Base-by-base conservation (phyloP, 164 flowering plant genomes). In the Piper longum region DNA sequence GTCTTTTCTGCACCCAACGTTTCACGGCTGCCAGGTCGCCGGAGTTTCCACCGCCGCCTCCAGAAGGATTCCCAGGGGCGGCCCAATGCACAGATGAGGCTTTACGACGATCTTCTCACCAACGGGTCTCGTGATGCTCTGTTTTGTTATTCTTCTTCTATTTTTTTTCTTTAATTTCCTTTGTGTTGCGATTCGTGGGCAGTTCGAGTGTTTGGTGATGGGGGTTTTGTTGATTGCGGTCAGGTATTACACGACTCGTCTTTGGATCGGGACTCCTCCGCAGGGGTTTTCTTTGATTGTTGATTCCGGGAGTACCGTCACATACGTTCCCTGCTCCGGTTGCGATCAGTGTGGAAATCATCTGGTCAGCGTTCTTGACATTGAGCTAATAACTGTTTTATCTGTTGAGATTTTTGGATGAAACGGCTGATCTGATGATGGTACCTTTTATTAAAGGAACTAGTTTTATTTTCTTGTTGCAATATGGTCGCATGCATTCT, bases 251-350 rank as follows among this genome's bases (percentile, higher is more conserved):
- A 89, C 98, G 5, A 87, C 98, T 59, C 72, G 89, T 78, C 74
- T 95, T 41, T 83, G 72, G 80, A 95, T 95, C 74, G 99, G 99
- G 56, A 91, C 96, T 4, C 99, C 99, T n/a, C 89, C 98, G 36
- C 98, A 95, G 80, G 77, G 65, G 65, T 95, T 95, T 60, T 93
- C 98, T 13, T 82, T 95, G 40, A 91, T 95, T 57, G 98, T 95
- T 9, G 99, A 95, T 73, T 80, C 98, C 0, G 99, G 99, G 52
- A 95, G 99, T 71, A 85, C 96, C 45, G 98, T 87, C 36, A 95
- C 99, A 1, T 95, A 89, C 67, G 99, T 95, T 54, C 99, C 99
- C 1, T 95, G 99, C 75, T 67, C 90, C 51, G 76, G 83, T 1
- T 95, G 99, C 63, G 82, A 86, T 44, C 89, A 80, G 60, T 95